Evolutionary conservation across 1,284 basidiomycete species (phyloP).

Genomic region (Cerrena zonata): DNA sequence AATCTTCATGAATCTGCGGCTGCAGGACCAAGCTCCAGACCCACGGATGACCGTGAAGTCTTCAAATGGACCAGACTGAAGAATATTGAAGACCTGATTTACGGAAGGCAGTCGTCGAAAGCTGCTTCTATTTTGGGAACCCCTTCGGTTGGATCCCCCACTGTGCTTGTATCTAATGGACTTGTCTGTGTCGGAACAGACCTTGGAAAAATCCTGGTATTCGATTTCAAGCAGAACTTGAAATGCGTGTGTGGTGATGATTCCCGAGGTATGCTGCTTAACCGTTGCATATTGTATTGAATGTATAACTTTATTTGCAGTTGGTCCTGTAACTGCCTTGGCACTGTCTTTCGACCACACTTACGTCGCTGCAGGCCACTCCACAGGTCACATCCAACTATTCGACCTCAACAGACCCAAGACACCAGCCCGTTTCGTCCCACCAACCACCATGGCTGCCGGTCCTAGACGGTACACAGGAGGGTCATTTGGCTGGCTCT

Average conservation of each 20-base stretch:
- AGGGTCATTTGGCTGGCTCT: conserved; percentile 86
- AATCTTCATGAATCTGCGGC: conserved; percentile 36
- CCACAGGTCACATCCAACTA: conserved; percentile 79
- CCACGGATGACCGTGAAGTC: conserved; percentile 45
- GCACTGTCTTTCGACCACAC: conserved; percentile 92
- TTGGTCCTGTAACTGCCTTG: conserved; percentile 84
- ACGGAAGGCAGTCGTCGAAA: conserved; percentile 50
- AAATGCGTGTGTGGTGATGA: conserved; percentile 74
- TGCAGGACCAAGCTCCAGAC: conserved; percentile 7
- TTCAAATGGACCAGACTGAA: conserved; percentile 79
- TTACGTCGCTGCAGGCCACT: conserved; percentile 85
- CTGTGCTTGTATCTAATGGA: conserved; percentile 80
- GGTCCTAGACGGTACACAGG: conserved; percentile 80
- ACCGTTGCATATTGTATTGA: background rate
- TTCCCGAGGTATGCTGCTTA: conserved; percentile 47
- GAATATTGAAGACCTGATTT: conserved; percentile 51
- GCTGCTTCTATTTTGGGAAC: conserved; percentile 57
- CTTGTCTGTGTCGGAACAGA: conserved; percentile 87
- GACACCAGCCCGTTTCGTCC: conserved; percentile 61
- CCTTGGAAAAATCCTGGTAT: conserved; percentile 74
- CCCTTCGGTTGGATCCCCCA: conserved; percentile 59
- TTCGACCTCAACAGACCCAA: conserved; percentile 77
- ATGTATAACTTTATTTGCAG: conserved; percentile 30
- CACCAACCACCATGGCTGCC: conserved; percentile 61
- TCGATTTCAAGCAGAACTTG: conserved; percentile 86